These are phyloP conservation scores for Dictyophora rubrovolvata DNA, from an alignment of 768 basidiomycete species.

Conservation along the genomic window DNA sequence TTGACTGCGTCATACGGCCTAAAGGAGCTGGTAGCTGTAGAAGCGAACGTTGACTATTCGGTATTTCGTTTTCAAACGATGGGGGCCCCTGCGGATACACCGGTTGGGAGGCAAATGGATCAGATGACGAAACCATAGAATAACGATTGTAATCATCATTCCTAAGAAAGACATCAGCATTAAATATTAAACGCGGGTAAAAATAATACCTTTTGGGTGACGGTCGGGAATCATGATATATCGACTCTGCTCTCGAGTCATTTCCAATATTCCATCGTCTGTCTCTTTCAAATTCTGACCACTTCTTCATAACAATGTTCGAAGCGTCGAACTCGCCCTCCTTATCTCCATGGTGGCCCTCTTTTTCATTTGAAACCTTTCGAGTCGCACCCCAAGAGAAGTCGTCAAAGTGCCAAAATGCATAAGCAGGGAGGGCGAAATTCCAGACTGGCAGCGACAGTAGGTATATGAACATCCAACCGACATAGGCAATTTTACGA, in stretches of 20 bases:
- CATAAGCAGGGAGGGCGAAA: conserved; percentile 86
- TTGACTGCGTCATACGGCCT: conserved; percentile 29
- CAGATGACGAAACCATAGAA: conserved; percentile 70
- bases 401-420: conserved; percentile 99
- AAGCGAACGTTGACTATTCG: conserved; percentile 31
- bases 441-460: conserved; percentile 95
- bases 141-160: conserved; percentile 43
- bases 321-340: conserved; percentile 95
- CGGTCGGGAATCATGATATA: conserved; percentile 38
- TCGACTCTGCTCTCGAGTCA: conserved; percentile 70
- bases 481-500: conserved; percentile 85
- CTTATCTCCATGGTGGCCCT: conserved; percentile 74
- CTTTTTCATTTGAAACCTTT: conserved; percentile 62
- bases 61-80: conserved; percentile 36
- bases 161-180: conserved; percentile 18
- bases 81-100: conserved; percentile 40
- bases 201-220: conserved; percentile 50
- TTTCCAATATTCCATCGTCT: conserved; percentile 85
- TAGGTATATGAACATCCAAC: conserved; percentile 96
- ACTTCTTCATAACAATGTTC: conserved; percentile 97
- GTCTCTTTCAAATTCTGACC: conserved; percentile 97
- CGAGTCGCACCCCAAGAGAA: conserved; percentile 97
- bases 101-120: conserved; percentile 42
- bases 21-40: conserved; percentile 71
- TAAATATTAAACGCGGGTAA: conserved; percentile 8